Conservation (phyloP, 345 rosid genomes). For the Linum tenue region DNA sequence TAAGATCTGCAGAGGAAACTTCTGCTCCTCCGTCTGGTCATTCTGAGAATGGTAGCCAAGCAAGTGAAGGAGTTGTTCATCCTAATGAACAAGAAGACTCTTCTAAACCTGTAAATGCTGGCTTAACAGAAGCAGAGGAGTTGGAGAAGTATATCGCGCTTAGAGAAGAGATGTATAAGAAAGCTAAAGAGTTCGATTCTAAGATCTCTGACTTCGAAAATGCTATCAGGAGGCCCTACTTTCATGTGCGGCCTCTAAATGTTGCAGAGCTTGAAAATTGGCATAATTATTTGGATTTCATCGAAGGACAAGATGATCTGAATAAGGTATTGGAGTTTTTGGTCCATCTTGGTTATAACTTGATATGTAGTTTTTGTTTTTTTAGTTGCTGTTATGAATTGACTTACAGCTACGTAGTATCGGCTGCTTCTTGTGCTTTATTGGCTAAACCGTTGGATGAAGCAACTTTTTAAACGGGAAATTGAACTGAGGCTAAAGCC, state of each 20-base stretch:
- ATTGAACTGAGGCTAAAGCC: slow-evolving; percentile 93
- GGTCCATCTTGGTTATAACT: slow-evolving; percentile 24
- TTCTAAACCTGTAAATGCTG: slow-evolving; percentile 54
- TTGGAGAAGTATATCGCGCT: slow-evolving; percentile 71
- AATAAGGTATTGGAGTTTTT: slow-evolving; percentile 65
- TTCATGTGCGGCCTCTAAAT: slow-evolving; percentile 89
- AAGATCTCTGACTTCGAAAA: slow-evolving; percentile 90
- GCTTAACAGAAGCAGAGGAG: slow-evolving; percentile 78
- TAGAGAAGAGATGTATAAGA: slow-evolving; percentile 86
- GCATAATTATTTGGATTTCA: slow-evolving; percentile 81
- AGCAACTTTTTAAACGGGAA: slow-evolving; percentile 88
- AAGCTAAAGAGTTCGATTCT: slow-evolving; percentile 92
- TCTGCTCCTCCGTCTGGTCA: slow-evolving; percentile 24
- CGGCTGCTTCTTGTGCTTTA: slow-evolving; percentile 91
- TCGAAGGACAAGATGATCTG: slow-evolving; percentile 73
- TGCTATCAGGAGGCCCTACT: slow-evolving; percentile 95
- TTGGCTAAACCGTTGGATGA: slow-evolving; percentile 99
- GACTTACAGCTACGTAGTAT: slow-evolving; percentile 88
- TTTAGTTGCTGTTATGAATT: slow-evolving; percentile 36
- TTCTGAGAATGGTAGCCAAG: slow-evolving; percentile 37
- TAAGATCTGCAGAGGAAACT: slow-evolving; percentile 65
- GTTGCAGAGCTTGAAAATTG: slow-evolving; percentile 89
- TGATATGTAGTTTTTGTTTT: slow-evolving; percentile 54
- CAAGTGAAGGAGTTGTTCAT: slow-evolving; percentile 46
- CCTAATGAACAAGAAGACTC: slow-evolving; percentile 48